Conservation (phyloP, 2,329 filamentous ascomycete species). For the Claviceps lovelessii region DNA sequence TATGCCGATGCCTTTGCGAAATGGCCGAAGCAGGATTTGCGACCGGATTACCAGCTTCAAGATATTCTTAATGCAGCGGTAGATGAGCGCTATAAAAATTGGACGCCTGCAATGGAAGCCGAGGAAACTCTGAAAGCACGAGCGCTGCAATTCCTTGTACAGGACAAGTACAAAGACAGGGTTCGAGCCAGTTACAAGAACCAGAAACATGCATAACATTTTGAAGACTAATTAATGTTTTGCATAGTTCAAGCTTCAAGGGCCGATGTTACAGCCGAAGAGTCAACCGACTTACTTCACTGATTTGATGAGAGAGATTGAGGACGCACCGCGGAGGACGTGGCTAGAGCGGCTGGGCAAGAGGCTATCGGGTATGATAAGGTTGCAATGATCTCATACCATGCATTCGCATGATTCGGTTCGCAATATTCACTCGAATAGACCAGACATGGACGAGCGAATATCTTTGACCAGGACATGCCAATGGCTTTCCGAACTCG, state of each 20-base stretch:
- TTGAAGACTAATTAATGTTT: neutral
- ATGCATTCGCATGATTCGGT: neutral
- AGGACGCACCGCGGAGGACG: constrained; percentile 44
- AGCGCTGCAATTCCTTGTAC: constrained; percentile 43
- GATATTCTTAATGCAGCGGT: constrained; percentile 32
- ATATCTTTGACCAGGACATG: neutral
- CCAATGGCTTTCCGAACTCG: too few species aligned
- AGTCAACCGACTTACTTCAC: constrained; percentile 51
- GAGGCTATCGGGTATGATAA: constrained; percentile 43
- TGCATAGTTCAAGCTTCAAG: constrained; percentile 26
- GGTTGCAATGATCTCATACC: constrained; percentile 31
- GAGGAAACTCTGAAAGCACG: constrained; percentile 43
- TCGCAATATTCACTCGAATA: neutral
- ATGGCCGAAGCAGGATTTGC: constrained; percentile 51
- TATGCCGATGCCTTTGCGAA: constrained; percentile 28
- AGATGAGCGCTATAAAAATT: constrained; percentile 20
- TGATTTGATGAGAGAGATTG: constrained; percentile 46
- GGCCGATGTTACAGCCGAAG: constrained; percentile 39
- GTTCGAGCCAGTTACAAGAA: constrained; percentile 22
- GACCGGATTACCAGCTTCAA: constrained; percentile 48
- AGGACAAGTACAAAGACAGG: constrained; percentile 43
- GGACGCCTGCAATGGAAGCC: constrained; percentile 25
- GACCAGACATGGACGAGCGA: neutral
- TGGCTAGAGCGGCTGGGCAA: constrained; percentile 39
- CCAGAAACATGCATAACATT: neutral